Evolutionary conservation across 768 basidiomycete species (phyloP).

Genomic region (Mycena chlorophos): DNA sequence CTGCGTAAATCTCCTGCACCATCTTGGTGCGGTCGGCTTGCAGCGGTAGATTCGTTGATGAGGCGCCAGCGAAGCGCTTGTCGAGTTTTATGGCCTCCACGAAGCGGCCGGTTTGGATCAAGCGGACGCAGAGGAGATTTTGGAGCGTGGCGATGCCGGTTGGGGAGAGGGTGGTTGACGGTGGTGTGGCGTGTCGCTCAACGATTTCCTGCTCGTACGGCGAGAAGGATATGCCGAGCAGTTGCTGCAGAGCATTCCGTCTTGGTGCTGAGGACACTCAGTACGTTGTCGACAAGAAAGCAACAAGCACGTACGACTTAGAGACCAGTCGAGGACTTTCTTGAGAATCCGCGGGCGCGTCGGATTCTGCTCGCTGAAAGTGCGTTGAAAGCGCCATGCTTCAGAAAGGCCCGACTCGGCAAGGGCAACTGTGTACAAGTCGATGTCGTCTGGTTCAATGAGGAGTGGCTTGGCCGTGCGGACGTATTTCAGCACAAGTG

Average conservation of each 20-base stretch:
- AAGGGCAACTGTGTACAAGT: slow-evolving; percentile 68
- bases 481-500: slow-evolving; percentile 71
- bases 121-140: slow-evolving; percentile 76
- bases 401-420: slow-evolving; percentile 63
- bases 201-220: slow-evolving; percentile 62
- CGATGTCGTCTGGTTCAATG: slow-evolving; percentile 67
- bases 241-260: slow-evolving; percentile 53
- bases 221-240: slow-evolving; percentile 67
- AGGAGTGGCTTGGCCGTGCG: slow-evolving; percentile 74
- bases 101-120: slow-evolving; percentile 71
- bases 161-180: slow-evolving; percentile 43
- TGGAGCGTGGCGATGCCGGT: slow-evolving; percentile 60
- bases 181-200: slow-evolving; percentile 57
- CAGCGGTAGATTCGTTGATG: slow-evolving; percentile 38
- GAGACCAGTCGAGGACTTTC: slow-evolving; percentile 66
- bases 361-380: slow-evolving; percentile 59
- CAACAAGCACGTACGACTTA: slow-evolving; percentile 56
- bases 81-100: slow-evolving; percentile 77
- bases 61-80: slow-evolving; percentile 53
- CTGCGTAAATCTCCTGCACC: slow-evolving; percentile 67
- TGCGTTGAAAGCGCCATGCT: slow-evolving; percentile 76
- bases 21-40: slow-evolving; percentile 56
- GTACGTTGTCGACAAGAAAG: neutral
- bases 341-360: slow-evolving; percentile 55
- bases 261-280: slow-evolving; percentile 40